Evolutionary conservation across 768 basidiomycete species (phyloP).

Genomic region (Multifurca ochricompacta): DNA sequence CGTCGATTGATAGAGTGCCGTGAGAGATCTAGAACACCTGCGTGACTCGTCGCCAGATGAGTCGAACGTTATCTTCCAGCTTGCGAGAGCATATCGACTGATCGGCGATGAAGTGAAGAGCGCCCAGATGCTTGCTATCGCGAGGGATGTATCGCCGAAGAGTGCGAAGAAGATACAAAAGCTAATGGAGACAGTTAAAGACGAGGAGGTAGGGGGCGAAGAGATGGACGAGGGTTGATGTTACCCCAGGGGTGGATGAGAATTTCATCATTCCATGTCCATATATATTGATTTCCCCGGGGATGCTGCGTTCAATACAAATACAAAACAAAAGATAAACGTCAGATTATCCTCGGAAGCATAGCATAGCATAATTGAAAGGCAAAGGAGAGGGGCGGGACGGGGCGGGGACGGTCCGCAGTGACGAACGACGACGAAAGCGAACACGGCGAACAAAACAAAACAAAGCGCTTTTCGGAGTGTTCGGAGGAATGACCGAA

Average conservation of each 20-base stretch:
- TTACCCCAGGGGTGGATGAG: too few species aligned
- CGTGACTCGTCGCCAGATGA: constrained; percentile 85
- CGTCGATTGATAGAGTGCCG: constrained; percentile 51
- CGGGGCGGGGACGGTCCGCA: too few species aligned
- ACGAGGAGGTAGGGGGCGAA: constrained; percentile 48
- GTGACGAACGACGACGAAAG: constrained; percentile 17
- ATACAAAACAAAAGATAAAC: too few species aligned
- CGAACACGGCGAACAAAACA: too few species aligned
- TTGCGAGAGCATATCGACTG: constrained; percentile 85
- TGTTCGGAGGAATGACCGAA: constrained; percentile 13
- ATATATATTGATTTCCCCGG: constrained; percentile 2
- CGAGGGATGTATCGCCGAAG: constrained; percentile 92
- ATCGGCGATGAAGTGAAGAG: constrained; percentile 73
- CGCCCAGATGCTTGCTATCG: constrained; percentile 78
- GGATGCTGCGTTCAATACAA: too few species aligned
- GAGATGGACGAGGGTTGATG: constrained; percentile 77
- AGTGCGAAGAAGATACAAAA: constrained; percentile 77
- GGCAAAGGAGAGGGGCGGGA: neutral
- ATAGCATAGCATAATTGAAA: neutral
- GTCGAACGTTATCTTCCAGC: constrained; percentile 93
- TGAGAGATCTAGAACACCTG: constrained; percentile 73
- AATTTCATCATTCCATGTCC: neutral
- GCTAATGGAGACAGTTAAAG: constrained; percentile 61
- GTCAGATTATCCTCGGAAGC: neutral
- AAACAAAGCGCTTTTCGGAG: constrained; percentile 8